Percentiles rank a stretch among this genome's conserved stretches.
Evolutionary conservation across 106 monocot species (phyloP).

Genomic region (Agapanthus africanus): DNA sequence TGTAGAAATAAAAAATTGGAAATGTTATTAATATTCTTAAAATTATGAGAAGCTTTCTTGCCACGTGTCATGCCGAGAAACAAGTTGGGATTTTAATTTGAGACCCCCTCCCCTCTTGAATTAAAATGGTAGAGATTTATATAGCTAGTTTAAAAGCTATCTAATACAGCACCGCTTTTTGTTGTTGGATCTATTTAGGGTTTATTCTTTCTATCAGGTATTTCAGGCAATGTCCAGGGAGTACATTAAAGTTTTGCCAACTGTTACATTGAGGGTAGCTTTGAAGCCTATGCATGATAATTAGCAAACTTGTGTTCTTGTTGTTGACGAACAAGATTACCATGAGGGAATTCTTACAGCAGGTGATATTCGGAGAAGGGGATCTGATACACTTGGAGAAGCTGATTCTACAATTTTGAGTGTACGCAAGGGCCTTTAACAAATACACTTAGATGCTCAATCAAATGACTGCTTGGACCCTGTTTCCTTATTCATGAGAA

Average conservation of each 20-base stretch:
- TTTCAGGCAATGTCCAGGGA: conserved; percentile 79
- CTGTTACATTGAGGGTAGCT: conserved; percentile 41
- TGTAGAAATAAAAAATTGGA: no score
- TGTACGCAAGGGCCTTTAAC: conserved; percentile 35
- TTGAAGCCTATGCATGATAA: conserved; percentile 68
- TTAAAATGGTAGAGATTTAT: no score
- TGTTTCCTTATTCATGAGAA: no score
- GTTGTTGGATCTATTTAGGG: background rate
- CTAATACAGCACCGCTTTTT: no score
- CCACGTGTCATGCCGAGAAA: no score
- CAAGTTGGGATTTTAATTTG: no score
- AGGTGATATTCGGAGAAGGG: conserved; percentile 60
- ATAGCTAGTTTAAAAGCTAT: no score
- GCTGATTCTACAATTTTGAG: conserved; percentile 27
- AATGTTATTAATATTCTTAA: no score
- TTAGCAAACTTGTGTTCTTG: conserved; percentile 67
- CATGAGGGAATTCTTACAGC: conserved; percentile 88
- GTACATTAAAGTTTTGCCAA: conserved; percentile 52
- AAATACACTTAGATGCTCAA: no score
- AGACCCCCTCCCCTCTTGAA: no score
- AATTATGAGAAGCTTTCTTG: no score
- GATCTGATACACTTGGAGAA: conserved; percentile 23
- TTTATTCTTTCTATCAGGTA: conserved; percentile 35
- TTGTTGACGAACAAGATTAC: conserved; percentile 73
- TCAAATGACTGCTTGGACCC: no score